Conservation (phyloP, 2,329 filamentous ascomycete genomes). For the Alternaria consortialis region DNA sequence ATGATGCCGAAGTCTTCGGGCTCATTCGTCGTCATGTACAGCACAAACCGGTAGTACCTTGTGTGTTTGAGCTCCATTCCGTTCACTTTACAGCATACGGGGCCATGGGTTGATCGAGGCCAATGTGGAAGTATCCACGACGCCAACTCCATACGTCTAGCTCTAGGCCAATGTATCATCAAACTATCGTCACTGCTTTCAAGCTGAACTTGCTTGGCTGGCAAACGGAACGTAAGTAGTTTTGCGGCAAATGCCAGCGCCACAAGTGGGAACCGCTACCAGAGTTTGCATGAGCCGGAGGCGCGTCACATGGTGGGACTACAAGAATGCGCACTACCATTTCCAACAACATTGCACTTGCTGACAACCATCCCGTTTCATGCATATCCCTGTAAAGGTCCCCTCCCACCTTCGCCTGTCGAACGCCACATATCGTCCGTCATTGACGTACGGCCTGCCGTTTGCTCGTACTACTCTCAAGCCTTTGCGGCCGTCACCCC, state of each 20-base stretch:
- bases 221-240: conserved; percentile 43
- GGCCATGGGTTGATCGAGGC: conserved; percentile 7
- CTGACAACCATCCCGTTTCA: conserved; percentile 43
- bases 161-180: conserved; percentile 28
- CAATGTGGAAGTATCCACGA: conserved; percentile 15
- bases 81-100: neutral
- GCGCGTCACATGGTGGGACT: conserved; percentile 48
- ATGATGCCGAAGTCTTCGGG: neutral
- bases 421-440: conserved; percentile 50
- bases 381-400: conserved; percentile 48
- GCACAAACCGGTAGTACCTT: conserved; percentile 2
- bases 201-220: conserved; percentile 39
- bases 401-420: conserved; percentile 42
- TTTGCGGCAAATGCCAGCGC: conserved; percentile 44
- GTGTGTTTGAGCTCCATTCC: neutral
- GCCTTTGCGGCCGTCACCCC: conserved; percentile 42
- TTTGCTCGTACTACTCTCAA: conserved; percentile 43
- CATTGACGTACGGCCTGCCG: conserved; percentile 46
- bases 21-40: neutral
- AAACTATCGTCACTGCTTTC: conserved; percentile 34
- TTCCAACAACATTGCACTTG: conserved; percentile 38
- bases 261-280: conserved; percentile 47
- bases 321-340: conserved; percentile 39
- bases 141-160: conserved; percentile 24
- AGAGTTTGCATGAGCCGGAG: conserved; percentile 42